A percentile compares a stretch with the other conserved stretches of the same genome.
Conservation (phyloP, 1,284 basidiomycete species). For the Tausonia pullulans region DNA sequence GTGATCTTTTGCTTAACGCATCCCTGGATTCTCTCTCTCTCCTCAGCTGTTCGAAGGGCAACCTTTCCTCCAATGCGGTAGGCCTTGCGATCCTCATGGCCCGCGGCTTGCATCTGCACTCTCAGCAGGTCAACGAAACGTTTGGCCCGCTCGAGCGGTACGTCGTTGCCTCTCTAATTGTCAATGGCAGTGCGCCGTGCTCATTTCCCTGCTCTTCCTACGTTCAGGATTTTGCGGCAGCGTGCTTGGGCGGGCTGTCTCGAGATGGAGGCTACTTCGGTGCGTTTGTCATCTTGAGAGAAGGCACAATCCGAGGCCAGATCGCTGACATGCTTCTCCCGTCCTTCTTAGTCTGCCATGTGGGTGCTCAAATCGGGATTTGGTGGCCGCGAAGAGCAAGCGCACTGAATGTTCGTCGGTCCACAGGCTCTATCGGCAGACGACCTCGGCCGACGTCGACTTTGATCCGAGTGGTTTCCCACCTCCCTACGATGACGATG, state of each 20-base stretch:
- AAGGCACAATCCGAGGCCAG: too few species aligned
- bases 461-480: constrained; percentile 5
- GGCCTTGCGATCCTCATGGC: constrained; percentile 14
- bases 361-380: too few species aligned
- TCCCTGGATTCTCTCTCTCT: not conserved
- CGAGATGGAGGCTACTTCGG: constrained; percentile 5
- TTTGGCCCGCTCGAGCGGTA: constrained; percentile 10
- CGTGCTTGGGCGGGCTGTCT: not conserved
- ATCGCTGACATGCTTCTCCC: too few species aligned
- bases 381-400: not conserved
- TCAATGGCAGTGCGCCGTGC: too few species aligned
- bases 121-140: constrained; percentile 9
- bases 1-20: not conserved
- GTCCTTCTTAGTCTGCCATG: too few species aligned
- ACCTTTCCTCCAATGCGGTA: constrained; percentile 12
- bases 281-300: too few species aligned
- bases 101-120: constrained; percentile 8
- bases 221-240: too few species aligned
- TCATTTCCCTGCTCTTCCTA: too few species aligned
- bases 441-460: constrained; percentile 9
- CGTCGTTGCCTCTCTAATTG: not conserved
- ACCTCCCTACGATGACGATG: constrained; percentile 10
- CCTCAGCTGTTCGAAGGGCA: constrained; percentile 15
- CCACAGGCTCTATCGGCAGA: not conserved
- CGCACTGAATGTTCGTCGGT: not conserved